Base-by-base conservation (phyloP, 192 early-diverging fungal species). In the Thamnidium elegans region DNA sequence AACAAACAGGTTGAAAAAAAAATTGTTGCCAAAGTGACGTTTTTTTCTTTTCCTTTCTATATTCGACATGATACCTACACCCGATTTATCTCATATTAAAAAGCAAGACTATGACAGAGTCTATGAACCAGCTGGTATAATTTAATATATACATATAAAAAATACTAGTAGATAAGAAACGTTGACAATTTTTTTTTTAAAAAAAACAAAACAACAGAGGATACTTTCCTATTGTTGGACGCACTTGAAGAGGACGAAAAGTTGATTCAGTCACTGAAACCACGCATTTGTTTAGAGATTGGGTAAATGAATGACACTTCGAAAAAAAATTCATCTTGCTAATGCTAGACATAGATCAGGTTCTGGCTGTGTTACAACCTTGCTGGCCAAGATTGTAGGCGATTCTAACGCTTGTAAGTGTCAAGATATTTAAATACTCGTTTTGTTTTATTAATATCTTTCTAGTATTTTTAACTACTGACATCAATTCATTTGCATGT, bases 141-240 rank as follows among this genome's bases (percentile, higher is more conserved):
- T 8, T n/a, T 50, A 31, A n/a, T 39, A 15, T 21, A 9, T 43
- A 48, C 17, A 6, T 48, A 17, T 4, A 19, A 17, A 19, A 48
- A 48, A 17, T 17, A 26, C 26, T 26, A 26, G 14, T 15, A 50
- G 14, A 20, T 5, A 50, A 50, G 20, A 14, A 50, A 50, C 20
- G 20, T 19, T 14, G 26, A 26, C 26, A 26, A 2, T 26, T 26
- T 26, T 26, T 6, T 34, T 23, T 30, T 32, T 34, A 1, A 30
- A 32, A 32, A 55, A 32, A 21, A 31, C 26, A 7, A 7, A 21
- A 23, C 14, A 30, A 50, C 34, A 89, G 95, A 99, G 80, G 96
- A 99, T 72, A 94, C 94, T 0, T 99, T 95, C 69, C 73, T 99
- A 51, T 77, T 99, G 15, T 77, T 99, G 26, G 94, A 97, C 71